Conservation (phyloP, 2,329 filamentous ascomycete species). For the Sporothrix brasiliensis region DNA sequence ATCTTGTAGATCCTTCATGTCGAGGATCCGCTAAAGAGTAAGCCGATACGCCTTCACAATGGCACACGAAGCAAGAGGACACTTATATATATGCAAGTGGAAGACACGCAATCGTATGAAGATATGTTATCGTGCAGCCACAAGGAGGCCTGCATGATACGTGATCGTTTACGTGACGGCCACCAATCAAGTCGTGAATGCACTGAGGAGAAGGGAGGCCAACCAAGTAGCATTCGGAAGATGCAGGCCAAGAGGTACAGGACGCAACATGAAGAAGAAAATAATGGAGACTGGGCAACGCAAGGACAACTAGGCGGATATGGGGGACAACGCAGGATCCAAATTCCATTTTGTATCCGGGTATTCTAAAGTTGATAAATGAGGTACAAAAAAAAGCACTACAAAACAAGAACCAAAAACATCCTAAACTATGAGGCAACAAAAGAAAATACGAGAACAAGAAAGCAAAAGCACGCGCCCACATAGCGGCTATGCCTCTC, state of each 20-base stretch:
- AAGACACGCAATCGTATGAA: constrained; percentile 24
- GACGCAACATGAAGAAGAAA: background rate
- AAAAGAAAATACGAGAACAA: background rate
- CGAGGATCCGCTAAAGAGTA: constrained; percentile 11
- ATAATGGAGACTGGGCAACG: background rate
- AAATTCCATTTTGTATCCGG: constrained; percentile 29
- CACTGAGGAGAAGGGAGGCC: background rate
- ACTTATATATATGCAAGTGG: background rate
- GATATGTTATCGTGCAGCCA: constrained; percentile 11
- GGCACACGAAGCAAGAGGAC: background rate
- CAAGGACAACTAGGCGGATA: background rate
- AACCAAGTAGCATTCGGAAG: constrained; percentile 9
- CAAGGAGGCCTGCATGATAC: background rate
- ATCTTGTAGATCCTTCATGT: background rate
- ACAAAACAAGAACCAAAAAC: background rate
- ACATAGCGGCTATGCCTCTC: background rate
- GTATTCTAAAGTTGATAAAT: constrained; percentile 28
- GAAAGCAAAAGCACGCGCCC: background rate
- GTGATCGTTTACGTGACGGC: constrained; percentile 24
- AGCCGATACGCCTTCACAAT: background rate
- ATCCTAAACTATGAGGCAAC: background rate
- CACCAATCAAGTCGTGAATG: constrained; percentile 20
- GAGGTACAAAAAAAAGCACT: background rate
- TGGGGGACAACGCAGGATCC: background rate
- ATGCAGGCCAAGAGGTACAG: constrained; percentile 8